These are phyloP conservation scores for Thinopyrum obtusiflorum DNA, from an alignment of 202 grass and related monocot genomes.

Conservation along the genomic window DNA sequence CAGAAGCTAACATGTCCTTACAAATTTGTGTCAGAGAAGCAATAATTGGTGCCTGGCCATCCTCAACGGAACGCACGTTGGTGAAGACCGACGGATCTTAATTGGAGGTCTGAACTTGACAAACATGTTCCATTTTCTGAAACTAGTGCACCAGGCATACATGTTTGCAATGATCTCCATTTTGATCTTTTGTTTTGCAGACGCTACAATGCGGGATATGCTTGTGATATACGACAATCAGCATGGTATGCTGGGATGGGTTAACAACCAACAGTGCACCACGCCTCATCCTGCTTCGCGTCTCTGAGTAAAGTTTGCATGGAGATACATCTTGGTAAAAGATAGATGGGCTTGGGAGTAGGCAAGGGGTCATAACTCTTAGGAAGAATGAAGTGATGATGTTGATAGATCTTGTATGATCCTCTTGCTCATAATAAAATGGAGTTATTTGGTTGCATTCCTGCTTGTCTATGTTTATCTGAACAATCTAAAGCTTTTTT, in stretches of 20 bases:
- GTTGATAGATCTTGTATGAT: neutral
- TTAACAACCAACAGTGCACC: neutral
- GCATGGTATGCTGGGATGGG: neutral
- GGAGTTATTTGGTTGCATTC: neutral
- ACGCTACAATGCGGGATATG: neutral
- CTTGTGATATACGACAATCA: neutral
- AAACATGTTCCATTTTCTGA: neutral
- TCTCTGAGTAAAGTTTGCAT: conserved; percentile 10
- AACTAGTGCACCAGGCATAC: neutral
- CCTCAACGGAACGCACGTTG: neutral
- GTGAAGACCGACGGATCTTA: neutral
- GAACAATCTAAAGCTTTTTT: too few species aligned
- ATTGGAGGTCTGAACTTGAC: neutral
- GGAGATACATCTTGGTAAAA: neutral
- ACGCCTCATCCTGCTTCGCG: neutral
- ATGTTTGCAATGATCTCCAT: neutral
- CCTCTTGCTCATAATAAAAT: neutral
- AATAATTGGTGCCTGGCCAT: neutral
- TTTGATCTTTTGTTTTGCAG: neutral
- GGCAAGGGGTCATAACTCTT: neutral
- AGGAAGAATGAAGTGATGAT: neutral
- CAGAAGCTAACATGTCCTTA: neutral
- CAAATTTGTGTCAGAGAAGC: neutral
- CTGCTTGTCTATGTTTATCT: too few species aligned
- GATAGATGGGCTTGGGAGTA: too few species aligned